Conservation (phyloP, 2,329 filamentous ascomycete species). For the Arthroderma uncinatum region DNA sequence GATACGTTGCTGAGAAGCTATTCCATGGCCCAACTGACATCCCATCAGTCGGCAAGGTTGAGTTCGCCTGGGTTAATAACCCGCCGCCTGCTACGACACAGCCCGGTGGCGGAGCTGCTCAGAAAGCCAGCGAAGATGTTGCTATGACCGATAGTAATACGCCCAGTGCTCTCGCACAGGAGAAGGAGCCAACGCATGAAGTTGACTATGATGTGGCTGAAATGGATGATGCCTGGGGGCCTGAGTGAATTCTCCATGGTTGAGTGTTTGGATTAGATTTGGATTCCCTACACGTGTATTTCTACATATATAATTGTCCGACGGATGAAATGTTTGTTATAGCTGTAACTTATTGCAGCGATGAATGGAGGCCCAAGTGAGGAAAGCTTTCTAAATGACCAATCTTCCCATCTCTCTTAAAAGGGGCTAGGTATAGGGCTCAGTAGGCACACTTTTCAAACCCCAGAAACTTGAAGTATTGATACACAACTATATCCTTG, state of each 20-base stretch:
- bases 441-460: too few relatives aligned
- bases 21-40: conserved; percentile 39
- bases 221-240: conserved; percentile 38
- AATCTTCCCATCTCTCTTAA: too few relatives aligned
- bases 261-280: neutral
- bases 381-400: too few relatives aligned
- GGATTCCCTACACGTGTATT: neutral
- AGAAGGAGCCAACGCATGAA: conserved; percentile 22
- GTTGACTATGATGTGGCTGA: conserved; percentile 44
- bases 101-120: conserved; percentile 13
- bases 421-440: too few relatives aligned
- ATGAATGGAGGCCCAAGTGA: too few relatives aligned
- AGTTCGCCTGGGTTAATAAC: conserved; percentile 45
- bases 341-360: too few relatives aligned
- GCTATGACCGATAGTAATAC: conserved; percentile 18
- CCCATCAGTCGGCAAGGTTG: conserved; percentile 43
- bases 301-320: neutral
- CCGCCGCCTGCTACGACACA: conserved; percentile 18
- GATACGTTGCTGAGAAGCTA: conserved; percentile 45
- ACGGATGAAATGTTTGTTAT: too few relatives aligned
- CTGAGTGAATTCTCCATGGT: conserved; percentile 14
- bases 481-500: too few relatives aligned
- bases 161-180: neutral
- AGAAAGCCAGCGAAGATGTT: conserved; percentile 21
- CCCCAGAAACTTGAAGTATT: too few relatives aligned